phyloP scores from a whole-genome alignment of 2,329 filamentous ascomycete genomes.

The Cordyceps tenuipes region DNA sequence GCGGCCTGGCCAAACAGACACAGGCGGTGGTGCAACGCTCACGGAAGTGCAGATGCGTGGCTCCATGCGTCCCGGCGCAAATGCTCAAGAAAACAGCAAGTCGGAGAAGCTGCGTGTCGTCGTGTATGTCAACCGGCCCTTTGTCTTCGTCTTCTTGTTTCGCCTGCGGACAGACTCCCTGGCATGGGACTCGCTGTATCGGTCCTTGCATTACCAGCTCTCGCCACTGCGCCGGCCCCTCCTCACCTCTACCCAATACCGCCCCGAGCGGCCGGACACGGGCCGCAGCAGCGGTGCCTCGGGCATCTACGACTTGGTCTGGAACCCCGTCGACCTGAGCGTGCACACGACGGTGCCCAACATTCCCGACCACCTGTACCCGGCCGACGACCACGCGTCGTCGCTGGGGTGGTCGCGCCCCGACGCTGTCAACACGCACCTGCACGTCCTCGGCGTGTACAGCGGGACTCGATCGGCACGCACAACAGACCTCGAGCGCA shows the following conservation, averaged over 20 bases:
- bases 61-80: slow-evolving; percentile 24
- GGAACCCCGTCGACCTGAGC: slow-evolving; percentile 48
- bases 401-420: slow-evolving; percentile 44
- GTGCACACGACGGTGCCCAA: slow-evolving; percentile 58
- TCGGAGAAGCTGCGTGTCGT: slow-evolving; percentile 56
- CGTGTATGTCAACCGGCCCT: slow-evolving; percentile 65
- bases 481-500: slow-evolving; percentile 46
- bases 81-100: slow-evolving; percentile 43
- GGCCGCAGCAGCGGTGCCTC: slow-evolving; percentile 24
- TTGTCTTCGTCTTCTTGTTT: slow-evolving; percentile 72
- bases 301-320: slow-evolving; percentile 54
- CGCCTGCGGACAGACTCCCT: slow-evolving; percentile 47
- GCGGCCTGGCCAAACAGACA: slow-evolving; percentile 7
- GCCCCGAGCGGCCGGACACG: slow-evolving; percentile 40
- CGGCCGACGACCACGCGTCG: slow-evolving; percentile 17
- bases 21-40: slow-evolving; percentile 22
- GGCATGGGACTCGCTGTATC: slow-evolving; percentile 47
- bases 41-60: slow-evolving; percentile 27
- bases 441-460: slow-evolving; percentile 53
- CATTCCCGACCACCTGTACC: slow-evolving; percentile 42
- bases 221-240: slow-evolving; percentile 50
- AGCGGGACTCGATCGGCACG: slow-evolving; percentile 31
- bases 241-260: slow-evolving; percentile 46
- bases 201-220: slow-evolving; percentile 52
- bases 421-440: slow-evolving; percentile 58